Evolutionary conservation across 116 monocot species (phyloP).

Genomic region (Cymodocea nodosa): DNA sequence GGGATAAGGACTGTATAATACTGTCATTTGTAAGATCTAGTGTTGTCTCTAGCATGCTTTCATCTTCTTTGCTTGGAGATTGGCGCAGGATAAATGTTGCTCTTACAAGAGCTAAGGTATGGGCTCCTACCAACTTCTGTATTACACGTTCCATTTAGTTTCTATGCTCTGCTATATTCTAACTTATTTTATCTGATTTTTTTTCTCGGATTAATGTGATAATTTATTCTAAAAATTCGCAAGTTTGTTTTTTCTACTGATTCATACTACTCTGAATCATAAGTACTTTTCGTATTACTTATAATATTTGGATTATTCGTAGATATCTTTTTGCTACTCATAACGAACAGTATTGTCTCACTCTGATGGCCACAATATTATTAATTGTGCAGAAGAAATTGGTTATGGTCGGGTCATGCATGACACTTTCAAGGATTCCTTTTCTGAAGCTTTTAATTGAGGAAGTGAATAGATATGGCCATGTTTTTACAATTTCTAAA

Average conservation of each 20-base stretch:
- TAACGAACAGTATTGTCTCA: too few relatives aligned
- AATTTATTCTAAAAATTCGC: too few relatives aligned
- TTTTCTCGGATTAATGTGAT: too few relatives aligned
- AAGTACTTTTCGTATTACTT: too few relatives aligned
- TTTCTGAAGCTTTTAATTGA: conserved; percentile 71
- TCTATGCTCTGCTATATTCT: too few relatives aligned
- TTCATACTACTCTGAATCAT: too few relatives aligned
- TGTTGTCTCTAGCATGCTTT: conserved; percentile 25
- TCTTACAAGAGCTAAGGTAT: conserved; percentile 88
- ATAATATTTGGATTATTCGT: too few relatives aligned
- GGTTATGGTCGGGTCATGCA: conserved; percentile 84
- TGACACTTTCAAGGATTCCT: conserved; percentile 66
- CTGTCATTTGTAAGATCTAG: conserved; percentile 85
- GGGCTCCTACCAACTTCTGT: background rate
- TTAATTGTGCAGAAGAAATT: conserved; percentile 69
- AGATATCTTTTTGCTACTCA: too few relatives aligned
- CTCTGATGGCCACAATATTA: background rate
- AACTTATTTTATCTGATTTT: too few relatives aligned
- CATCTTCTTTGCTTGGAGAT: conserved; percentile 81
- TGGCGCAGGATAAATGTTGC: conserved; percentile 97
- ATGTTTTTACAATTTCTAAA: conserved; percentile 31
- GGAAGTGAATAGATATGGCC: conserved; percentile 48
- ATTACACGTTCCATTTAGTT: too few relatives aligned
- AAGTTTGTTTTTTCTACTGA: too few relatives aligned
- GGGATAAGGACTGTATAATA: conserved; percentile 93